Conservation (phyloP, 805 yeast genomes). For the Blastobotrys peoriensis region DNA sequence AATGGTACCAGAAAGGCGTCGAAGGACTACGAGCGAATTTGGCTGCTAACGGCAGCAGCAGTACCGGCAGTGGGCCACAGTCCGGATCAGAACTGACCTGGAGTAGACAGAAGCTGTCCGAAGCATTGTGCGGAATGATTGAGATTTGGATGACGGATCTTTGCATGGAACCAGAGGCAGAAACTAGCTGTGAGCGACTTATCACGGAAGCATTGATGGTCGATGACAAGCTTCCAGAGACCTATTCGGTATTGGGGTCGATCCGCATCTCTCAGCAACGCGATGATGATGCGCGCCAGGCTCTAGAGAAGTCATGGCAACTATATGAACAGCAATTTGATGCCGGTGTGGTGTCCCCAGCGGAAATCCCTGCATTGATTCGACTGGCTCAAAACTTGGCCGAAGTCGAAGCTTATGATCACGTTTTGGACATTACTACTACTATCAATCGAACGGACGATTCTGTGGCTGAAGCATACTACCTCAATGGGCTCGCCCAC, state of each 20-base stretch:
- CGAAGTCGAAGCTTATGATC: constrained; percentile 68
- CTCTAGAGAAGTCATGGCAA: constrained; percentile 66
- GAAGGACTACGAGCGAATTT: constrained; percentile 41
- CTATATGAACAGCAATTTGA: constrained; percentile 39
- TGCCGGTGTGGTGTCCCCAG: constrained; percentile 30
- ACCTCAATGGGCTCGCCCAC: constrained; percentile 75
- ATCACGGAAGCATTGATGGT: constrained; percentile 58
- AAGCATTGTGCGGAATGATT: constrained; percentile 76
- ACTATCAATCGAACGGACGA: constrained; percentile 76
- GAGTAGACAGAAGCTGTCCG: constrained; percentile 50
- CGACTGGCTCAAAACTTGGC: constrained; percentile 68
- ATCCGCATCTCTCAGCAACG: constrained; percentile 84
- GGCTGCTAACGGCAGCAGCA: constrained; percentile 18
- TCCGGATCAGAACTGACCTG: constrained; percentile 20
- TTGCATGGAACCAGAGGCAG: constrained; percentile 92
- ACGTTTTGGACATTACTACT: constrained; percentile 58
- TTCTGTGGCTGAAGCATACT: constrained; percentile 71
- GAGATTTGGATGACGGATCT: constrained; percentile 95
- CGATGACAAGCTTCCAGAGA: constrained; percentile 57
- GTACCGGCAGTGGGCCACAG: no score
- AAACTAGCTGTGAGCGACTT: constrained; percentile 65
- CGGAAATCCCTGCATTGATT: constrained; percentile 63
- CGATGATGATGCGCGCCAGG: constrained; percentile 62
- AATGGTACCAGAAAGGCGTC: constrained; percentile 57
- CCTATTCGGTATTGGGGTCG: constrained; percentile 76